A percentile compares a stretch with the other conserved stretches of the same genome.
Evolutionary conservation across 169 alveolate genomes (phyloP).

Genomic region (Eimeria necatrix): DNA sequence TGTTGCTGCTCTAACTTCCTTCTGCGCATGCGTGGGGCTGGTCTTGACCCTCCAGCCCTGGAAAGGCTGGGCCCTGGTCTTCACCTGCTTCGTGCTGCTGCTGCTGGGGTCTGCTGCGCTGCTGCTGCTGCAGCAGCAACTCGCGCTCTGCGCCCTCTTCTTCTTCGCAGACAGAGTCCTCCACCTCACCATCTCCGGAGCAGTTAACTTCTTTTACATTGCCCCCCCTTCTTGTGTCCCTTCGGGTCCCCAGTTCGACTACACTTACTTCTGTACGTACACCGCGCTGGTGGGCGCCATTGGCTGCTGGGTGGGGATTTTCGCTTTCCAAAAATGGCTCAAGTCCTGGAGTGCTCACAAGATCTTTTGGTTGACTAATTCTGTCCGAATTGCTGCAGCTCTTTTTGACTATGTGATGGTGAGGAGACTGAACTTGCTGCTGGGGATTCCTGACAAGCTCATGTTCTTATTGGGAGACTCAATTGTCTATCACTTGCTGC

Average conservation of each 20-base stretch:
- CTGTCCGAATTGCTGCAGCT: slow-evolving; percentile 77
- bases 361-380: slow-evolving; percentile 73
- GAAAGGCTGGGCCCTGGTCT: slow-evolving; percentile 1
- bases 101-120: not conserved
- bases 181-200: slow-evolving; percentile 74
- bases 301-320: slow-evolving; percentile 74
- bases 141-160: slow-evolving; percentile 78
- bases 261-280: slow-evolving; percentile 80
- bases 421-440: slow-evolving; percentile 58
- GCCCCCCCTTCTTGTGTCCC: slow-evolving; percentile 76
- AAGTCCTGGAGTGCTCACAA: slow-evolving; percentile 74
- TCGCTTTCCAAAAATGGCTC: slow-evolving; percentile 69
- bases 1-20: not conserved
- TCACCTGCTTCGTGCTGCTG: slow-evolving; percentile 40
- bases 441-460: slow-evolving; percentile 79
- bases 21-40: slow-evolving; percentile 12
- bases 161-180: slow-evolving; percentile 74
- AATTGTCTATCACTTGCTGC: slow-evolving; percentile 71
- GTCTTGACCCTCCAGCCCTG: slow-evolving; percentile 32
- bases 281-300: slow-evolving; percentile 70
- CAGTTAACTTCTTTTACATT: slow-evolving; percentile 76
- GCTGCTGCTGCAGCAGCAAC: slow-evolving; percentile 11
- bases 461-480: slow-evolving; percentile 79
- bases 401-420: slow-evolving; percentile 75
- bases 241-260: slow-evolving; percentile 80